Percentiles rank a stretch among this genome's conserved stretches.
phyloP scores from a whole-genome alignment of 108 stramenopile genomes.

The Discostella pseudostelligera region DNA sequence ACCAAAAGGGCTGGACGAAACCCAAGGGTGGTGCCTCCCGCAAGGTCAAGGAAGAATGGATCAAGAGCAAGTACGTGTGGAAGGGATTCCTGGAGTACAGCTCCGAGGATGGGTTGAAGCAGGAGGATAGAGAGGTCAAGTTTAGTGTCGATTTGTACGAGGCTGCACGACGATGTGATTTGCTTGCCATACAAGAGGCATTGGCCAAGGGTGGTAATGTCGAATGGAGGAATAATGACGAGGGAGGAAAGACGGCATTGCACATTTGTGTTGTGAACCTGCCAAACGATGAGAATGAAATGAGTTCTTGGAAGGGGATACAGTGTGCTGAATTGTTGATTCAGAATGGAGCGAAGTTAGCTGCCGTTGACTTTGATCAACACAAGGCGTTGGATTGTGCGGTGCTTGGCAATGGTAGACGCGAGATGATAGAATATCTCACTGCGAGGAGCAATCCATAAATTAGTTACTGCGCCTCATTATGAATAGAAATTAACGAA shows the following conservation, averaged over 20 bases:
- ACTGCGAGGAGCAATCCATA: constrained; percentile 38
- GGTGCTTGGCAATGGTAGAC: constrained; percentile 56
- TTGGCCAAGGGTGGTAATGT: constrained; percentile 77
- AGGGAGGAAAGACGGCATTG: constrained; percentile 60
- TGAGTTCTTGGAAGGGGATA: constrained; percentile 59
- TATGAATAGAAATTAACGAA: too few species aligned
- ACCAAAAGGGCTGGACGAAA: constrained; percentile 83
- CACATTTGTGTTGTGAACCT: constrained; percentile 60
- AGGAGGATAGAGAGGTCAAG: constrained; percentile 60
- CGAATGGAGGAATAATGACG: constrained; percentile 65
- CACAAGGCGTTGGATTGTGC: constrained; percentile 75
- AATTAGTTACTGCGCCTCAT: neutral
- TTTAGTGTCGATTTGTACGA: constrained; percentile 64
- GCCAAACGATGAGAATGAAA: constrained; percentile 36
- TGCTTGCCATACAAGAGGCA: constrained; percentile 58
- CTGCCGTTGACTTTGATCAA: constrained; percentile 50
- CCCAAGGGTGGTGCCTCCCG: constrained; percentile 52
- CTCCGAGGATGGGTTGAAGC: constrained; percentile 52
- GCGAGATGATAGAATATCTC: constrained; percentile 81
- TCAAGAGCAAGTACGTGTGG: constrained; percentile 87
- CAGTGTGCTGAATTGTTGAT: constrained; percentile 79
- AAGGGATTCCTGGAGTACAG: constrained; percentile 76
- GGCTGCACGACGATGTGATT: constrained; percentile 60
- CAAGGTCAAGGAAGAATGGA: constrained; percentile 82
- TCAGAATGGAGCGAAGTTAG: constrained; percentile 78